Percentiles rank a stretch among this genome's conserved stretches.
These are phyloP conservation scores for Blastocystis sp. DNA, from an alignment of 352 stramenopile species.

Conservation along the genomic window DNA sequence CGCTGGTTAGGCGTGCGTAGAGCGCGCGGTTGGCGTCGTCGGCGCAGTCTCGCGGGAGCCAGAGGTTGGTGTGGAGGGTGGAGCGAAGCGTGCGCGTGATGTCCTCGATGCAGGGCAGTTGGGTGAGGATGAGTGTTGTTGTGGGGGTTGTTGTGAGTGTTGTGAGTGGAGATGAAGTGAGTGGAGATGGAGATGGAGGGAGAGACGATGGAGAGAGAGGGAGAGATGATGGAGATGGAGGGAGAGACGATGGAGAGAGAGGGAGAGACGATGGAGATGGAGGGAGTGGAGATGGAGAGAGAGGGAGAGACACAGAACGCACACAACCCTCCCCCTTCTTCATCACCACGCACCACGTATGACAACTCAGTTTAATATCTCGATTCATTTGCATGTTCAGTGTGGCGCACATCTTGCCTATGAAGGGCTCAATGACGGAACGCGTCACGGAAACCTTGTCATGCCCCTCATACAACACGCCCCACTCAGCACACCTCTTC, in stretches of 20 bases:
- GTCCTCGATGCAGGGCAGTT: slow-evolving; percentile 8
- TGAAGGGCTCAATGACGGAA: slow-evolving; percentile 20
- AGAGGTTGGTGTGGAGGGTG: slow-evolving; percentile 8
- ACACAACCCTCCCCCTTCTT: not conserved
- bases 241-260: too few species aligned
- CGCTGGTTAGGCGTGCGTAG: not conserved
- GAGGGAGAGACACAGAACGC: not conserved
- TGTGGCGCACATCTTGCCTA: not conserved
- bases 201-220: too few species aligned
- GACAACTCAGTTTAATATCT: slow-evolving; percentile 64
- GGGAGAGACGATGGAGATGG: too few species aligned
- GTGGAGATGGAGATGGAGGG: too few species aligned
- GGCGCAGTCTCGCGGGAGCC: not conserved
- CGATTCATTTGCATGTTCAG: slow-evolving; percentile 49
- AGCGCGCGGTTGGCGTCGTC: slow-evolving; percentile 1
- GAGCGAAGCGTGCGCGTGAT: not conserved
- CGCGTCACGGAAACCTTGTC: slow-evolving; percentile 60
- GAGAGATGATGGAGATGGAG: too few species aligned
- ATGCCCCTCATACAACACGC: slow-evolving; percentile 6
- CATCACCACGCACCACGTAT: slow-evolving; percentile 34
- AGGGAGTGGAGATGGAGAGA: too few species aligned
- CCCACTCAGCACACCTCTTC: not conserved
- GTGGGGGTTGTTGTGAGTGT: not conserved
- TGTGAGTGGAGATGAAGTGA: too few species aligned
- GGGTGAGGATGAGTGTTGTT: slow-evolving; percentile 45